A percentile compares a stretch with the other conserved stretches of the same genome.
These are phyloP conservation scores for Odontarrhena argentea DNA, from an alignment of 345 rosid genomes.

Conservation along the genomic window DNA sequence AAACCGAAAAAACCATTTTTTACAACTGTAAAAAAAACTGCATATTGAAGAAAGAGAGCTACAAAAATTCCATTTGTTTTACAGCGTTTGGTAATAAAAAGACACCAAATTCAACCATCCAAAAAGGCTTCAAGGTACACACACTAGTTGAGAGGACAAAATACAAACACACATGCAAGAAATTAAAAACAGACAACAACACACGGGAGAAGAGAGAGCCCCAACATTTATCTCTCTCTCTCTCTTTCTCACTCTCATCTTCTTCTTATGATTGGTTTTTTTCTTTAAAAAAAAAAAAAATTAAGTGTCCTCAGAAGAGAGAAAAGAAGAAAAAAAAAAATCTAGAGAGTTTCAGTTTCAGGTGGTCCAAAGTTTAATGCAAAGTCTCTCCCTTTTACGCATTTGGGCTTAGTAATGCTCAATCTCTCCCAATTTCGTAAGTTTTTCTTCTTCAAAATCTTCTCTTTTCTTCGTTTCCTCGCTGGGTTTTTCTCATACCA, in stretches of 20 bases:
- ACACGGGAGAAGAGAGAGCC: constrained; percentile 17
- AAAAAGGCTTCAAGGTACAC: not conserved
- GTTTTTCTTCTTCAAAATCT: constrained; percentile 14
- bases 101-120: not conserved
- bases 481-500: too few species aligned
- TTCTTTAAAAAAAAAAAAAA: not conserved
- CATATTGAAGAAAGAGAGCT: too few species aligned
- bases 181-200: constrained; percentile 12
- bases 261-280: not conserved
- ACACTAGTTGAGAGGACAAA: constrained; percentile 3
- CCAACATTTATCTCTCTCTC: not conserved
- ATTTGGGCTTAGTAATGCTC: constrained; percentile 15
- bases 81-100: too few species aligned
- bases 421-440: constrained; percentile 33
- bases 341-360: constrained; percentile 28
- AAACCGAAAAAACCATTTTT: too few species aligned
- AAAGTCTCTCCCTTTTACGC: not conserved
- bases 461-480: not conserved
- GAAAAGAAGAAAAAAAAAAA: not conserved
- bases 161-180: constrained; percentile 27
- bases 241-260: constrained; percentile 25
- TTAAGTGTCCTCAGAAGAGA: not conserved
- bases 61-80: too few species aligned
- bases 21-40: too few species aligned
- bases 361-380: constrained; percentile 39